These are phyloP conservation scores for Nitzschia palea DNA, from an alignment of 108 stramenopile genomes.

Conservation along the genomic window DNA sequence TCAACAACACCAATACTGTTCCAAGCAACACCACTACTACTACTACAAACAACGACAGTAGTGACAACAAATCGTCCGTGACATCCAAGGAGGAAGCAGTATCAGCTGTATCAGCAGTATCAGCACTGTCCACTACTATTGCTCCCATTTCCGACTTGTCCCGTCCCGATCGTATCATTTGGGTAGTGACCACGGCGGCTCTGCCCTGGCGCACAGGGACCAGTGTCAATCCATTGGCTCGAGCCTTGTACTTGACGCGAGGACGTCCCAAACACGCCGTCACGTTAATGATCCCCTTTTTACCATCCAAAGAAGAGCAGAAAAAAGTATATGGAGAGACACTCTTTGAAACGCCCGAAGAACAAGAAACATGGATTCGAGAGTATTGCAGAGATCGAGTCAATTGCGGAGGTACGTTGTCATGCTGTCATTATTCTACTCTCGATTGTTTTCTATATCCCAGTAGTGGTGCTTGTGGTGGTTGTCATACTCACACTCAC, in stretches of 20 bases:
- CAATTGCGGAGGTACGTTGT: conserved; percentile 8
- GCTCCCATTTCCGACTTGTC: conserved; percentile 18
- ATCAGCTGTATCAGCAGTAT: background rate
- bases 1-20: too few relatives aligned
- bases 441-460: background rate
- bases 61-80: too few relatives aligned
- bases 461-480: too few relatives aligned
- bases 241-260: conserved; percentile 44
- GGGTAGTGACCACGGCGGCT: conserved; percentile 82
- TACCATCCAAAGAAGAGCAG: conserved; percentile 62
- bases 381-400: conserved; percentile 56
- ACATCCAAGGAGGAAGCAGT: background rate
- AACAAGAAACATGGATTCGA: conserved; percentile 78
- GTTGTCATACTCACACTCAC: too few relatives aligned
- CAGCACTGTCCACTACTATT: background rate
- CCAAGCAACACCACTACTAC: conserved; percentile 1
- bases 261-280: conserved; percentile 42
- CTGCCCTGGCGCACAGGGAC: conserved; percentile 92
- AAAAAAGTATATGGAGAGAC: conserved; percentile 53
- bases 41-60: background rate
- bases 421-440: background rate
- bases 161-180: conserved; percentile 41
- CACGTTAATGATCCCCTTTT: conserved; percentile 85
- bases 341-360: conserved; percentile 55
- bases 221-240: conserved; percentile 80